Conservation (phyloP, 1,284 basidiomycete species). For the Lentinula novae-zelandiae region DNA sequence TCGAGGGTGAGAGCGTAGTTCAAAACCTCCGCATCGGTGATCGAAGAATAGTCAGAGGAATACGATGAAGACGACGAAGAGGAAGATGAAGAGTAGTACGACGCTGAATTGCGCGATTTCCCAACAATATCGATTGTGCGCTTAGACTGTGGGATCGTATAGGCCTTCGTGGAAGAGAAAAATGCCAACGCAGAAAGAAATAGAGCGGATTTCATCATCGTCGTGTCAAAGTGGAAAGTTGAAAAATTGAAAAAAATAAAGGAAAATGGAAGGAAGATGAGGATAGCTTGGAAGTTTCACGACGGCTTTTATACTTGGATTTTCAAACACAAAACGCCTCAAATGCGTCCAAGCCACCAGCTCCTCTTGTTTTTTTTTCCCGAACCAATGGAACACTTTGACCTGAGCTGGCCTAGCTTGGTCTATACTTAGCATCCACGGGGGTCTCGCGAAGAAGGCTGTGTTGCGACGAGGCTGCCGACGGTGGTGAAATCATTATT, state of each 20-base stretch:
- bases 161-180: not conserved
- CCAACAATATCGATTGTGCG: not conserved
- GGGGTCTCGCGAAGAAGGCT: no score
- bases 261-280: not conserved
- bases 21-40: slow-evolving; percentile 33
- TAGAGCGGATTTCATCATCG: not conserved
- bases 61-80: not conserved
- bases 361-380: not conserved
- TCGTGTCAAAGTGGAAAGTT: not conserved
- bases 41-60: not conserved
- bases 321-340: not conserved
- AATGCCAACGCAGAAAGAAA: not conserved
- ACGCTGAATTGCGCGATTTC: not conserved
- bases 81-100: not conserved
- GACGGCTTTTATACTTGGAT: not conserved
- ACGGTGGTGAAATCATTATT: no score
- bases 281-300: not conserved
- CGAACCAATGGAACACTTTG: not conserved
- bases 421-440: no score
- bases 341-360: not conserved
- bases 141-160: not conserved
- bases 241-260: not conserved
- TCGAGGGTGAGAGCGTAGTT: slow-evolving; percentile 54
- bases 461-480: no score
- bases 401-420: not conserved